Percentiles rank a stretch among this genome's conserved stretches.
Conservation (phyloP, 768 basidiomycete genomes). For the Boletellus emodensis region DNA sequence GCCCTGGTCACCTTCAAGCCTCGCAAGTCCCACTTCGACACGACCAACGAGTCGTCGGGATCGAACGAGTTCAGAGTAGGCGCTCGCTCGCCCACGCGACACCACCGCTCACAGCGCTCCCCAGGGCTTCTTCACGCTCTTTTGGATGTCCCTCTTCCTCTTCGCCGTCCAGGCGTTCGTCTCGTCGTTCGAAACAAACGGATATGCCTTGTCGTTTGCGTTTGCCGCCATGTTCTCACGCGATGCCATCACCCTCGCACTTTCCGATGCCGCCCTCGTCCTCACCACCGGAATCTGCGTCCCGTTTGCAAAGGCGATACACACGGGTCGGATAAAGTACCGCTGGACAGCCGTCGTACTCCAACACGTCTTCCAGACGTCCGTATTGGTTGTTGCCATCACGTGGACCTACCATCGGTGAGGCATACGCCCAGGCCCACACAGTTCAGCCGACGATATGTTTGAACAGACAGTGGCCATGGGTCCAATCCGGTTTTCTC, state of each 20-base stretch:
- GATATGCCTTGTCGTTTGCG: slow-evolving; percentile 68
- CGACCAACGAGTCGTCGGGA: slow-evolving; percentile 64
- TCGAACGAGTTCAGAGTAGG: slow-evolving; percentile 81
- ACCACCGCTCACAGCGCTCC: slow-evolving; percentile 1
- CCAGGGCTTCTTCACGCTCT: slow-evolving; percentile 91
- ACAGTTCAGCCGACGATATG: background rate
- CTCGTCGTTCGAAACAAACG: slow-evolving; percentile 70
- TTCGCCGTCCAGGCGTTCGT: slow-evolving; percentile 77
- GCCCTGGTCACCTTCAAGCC: slow-evolving; percentile 86
- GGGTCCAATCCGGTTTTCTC: slow-evolving; percentile 93
- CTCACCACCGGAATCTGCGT: slow-evolving; percentile 73
- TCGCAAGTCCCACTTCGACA: slow-evolving; percentile 82
- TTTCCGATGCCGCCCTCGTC: slow-evolving; percentile 82
- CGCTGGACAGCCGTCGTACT: slow-evolving; percentile 70
- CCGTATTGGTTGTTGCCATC: slow-evolving; percentile 67
- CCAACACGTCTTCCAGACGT: slow-evolving; percentile 78
- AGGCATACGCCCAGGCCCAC: slow-evolving; percentile 10
- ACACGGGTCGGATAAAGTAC: slow-evolving; percentile 77
- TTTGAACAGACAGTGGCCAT: slow-evolving; percentile 80
- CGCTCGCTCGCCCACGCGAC: background rate
- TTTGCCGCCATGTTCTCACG: slow-evolving; percentile 88
- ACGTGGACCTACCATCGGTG: slow-evolving; percentile 89
- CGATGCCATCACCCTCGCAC: slow-evolving; percentile 76
- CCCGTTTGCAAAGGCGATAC: slow-evolving; percentile 74
- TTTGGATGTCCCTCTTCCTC: slow-evolving; percentile 88